Evolutionary conservation across 345 rosid species (phyloP).

Genomic region (Ailanthus altissimus): DNA sequence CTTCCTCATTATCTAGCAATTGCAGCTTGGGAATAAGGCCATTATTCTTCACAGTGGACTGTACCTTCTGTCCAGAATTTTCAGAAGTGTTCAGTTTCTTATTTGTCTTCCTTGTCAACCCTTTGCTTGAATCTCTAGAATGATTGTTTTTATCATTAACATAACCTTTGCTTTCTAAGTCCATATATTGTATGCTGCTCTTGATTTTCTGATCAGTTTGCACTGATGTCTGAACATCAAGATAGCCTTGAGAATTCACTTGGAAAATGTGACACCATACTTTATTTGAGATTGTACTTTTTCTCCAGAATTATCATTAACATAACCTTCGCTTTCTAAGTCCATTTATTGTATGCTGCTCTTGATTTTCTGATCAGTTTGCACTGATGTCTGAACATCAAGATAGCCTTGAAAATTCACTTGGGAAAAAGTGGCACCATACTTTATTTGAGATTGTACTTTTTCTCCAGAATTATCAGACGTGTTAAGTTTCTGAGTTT

Average conservation of each 20-base stretch:
- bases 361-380: conserved; percentile 37
- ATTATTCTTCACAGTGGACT: conserved; percentile 33
- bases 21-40: conserved; percentile 26
- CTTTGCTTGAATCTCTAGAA: conserved; percentile 29
- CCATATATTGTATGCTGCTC: conserved; percentile 45
- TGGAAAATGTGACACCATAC: conserved; percentile 29
- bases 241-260: conserved; percentile 33
- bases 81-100: conserved; percentile 38
- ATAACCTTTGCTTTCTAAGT: conserved; percentile 30
- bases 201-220: conserved; percentile 40
- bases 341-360: conserved; percentile 49
- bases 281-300: conserved; percentile 26
- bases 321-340: conserved; percentile 22
- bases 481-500: conserved; percentile 35
- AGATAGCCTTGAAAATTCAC: conserved; percentile 34
- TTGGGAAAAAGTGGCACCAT: conserved; percentile 27
- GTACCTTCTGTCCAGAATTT: conserved; percentile 27
- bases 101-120: conserved; percentile 32
- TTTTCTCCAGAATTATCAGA: conserved; percentile 36
- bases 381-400: conserved; percentile 36
- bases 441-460: conserved; percentile 28
- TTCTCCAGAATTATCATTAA: conserved; percentile 26
- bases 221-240: conserved; percentile 33
- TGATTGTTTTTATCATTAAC: conserved; percentile 24
- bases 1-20: conserved; percentile 33